Conservation (phyloP, 441 rosid species). For the Bruguiera hainesii region DNA sequence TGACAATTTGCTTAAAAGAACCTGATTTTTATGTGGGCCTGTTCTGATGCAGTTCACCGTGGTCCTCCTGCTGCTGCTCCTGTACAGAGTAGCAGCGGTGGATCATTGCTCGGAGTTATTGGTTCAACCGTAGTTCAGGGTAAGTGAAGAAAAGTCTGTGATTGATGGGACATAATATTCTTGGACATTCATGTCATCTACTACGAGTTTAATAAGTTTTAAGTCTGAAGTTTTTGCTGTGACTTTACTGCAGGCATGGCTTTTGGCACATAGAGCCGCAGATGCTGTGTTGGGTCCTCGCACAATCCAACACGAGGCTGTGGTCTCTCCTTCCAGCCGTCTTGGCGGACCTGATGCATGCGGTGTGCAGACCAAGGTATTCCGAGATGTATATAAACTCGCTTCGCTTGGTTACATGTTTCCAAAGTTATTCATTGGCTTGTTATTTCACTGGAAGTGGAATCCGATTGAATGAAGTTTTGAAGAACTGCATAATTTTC, state of each 20-base stretch:
- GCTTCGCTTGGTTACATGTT: neutral
- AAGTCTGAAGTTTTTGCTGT: neutral
- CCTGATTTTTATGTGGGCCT: neutral
- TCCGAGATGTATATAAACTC: conserved; percentile 70
- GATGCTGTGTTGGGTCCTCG: conserved; percentile 95
- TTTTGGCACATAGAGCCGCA: conserved; percentile 95
- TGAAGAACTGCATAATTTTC: too few species aligned
- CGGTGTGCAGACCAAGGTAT: conserved; percentile 72
- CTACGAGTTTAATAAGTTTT: neutral
- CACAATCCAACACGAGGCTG: conserved; percentile 79
- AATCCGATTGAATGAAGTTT: too few species aligned
- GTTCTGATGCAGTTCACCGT: conserved; percentile 28
- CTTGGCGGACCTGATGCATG: conserved; percentile 57
- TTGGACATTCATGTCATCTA: neutral
- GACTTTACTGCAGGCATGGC: conserved; percentile 60
- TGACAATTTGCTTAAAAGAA: neutral
- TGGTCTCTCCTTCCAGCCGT: conserved; percentile 41
- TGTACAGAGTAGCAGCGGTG: conserved; percentile 56
- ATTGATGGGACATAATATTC: neutral
- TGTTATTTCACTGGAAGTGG: too few species aligned
- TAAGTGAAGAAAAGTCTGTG: conserved; percentile 24
- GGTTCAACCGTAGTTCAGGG: conserved; percentile 98
- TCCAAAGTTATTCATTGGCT: neutral
- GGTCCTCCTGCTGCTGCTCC: conserved; percentile 87
- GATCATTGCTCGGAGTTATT: conserved; percentile 65